A percentile compares a stretch with the other conserved stretches of the same genome.
These are phyloP conservation scores for Castanea mollissima DNA, from an alignment of 306 rosid genomes.

Conservation along the genomic window DNA sequence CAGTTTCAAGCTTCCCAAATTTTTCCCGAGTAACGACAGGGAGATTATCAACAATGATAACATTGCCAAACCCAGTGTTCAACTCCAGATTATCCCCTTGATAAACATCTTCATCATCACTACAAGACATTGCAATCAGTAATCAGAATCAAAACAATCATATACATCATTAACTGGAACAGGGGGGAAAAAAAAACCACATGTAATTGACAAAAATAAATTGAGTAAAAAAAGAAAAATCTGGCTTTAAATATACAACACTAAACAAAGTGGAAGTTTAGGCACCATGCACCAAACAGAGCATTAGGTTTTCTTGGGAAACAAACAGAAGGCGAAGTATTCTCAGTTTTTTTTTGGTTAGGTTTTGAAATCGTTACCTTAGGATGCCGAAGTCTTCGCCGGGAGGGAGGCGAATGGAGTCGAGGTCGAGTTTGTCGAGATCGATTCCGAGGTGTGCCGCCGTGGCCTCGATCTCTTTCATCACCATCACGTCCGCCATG, in stretches of 20 bases:
- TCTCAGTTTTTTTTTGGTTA: not conserved
- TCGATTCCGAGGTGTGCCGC: conserved; percentile 64
- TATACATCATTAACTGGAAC: not conserved
- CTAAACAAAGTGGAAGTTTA: not conserved
- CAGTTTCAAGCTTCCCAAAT: conserved; percentile 70
- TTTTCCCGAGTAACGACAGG: conserved; percentile 74
- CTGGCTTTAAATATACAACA: no score
- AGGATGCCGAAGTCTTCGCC: conserved; percentile 55
- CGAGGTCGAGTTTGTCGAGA: conserved; percentile 51
- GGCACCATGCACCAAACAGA: not conserved
- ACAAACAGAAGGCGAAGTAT: no score
- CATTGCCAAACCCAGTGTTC: conserved; percentile 68
- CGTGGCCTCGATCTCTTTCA: conserved; percentile 68
- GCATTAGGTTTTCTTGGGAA: not conserved
- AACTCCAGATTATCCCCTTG: conserved; percentile 55
- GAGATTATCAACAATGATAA: conserved; percentile 71
- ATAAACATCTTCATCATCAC: conserved; percentile 65
- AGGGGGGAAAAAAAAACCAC: no score
- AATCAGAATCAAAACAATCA: not conserved
- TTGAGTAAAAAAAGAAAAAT: not conserved
- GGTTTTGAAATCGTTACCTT: conserved; percentile 41
- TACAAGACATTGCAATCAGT: conserved; percentile 3
- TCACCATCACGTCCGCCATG: conserved; percentile 69
- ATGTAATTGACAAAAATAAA: not conserved
- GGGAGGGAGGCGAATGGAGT: conserved; percentile 57